phyloP scores from a whole-genome alignment of 768 basidiomycete species.

The Russula earlei region DNA sequence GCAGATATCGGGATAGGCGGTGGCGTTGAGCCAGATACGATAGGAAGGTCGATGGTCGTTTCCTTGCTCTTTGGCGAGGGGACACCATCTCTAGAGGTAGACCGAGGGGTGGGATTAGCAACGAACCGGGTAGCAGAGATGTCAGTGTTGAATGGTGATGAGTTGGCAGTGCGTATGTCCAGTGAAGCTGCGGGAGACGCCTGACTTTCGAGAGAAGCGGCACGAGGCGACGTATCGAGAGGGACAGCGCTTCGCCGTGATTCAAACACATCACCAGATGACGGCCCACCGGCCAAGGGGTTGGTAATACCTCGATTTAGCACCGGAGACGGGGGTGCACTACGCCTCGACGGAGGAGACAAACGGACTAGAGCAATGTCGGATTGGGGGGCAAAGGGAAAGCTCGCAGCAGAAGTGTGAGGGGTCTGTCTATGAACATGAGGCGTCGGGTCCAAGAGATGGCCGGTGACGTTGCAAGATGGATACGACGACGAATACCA shows the following conservation, averaged over 20 bases:
- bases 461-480: background rate
- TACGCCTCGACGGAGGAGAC: background rate
- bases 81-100: background rate
- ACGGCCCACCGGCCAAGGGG: background rate
- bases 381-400: background rate
- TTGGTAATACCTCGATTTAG: background rate
- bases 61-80: background rate
- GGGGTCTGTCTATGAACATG: background rate
- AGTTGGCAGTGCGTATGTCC: background rate
- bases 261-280: background rate
- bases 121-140: background rate
- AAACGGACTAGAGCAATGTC: background rate
- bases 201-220: background rate
- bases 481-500: background rate
- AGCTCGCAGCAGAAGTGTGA: background rate
- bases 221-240: background rate
- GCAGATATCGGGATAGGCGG: background rate
- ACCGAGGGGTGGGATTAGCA: background rate
- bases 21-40: background rate
- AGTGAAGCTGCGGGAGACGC: background rate
- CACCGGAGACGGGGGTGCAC: background rate
- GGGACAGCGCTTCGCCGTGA: background rate
- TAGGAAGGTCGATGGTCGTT: background rate
- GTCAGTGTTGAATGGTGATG: background rate
- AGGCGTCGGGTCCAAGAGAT: background rate